These are phyloP conservation scores for Pecoramyces ruminantium DNA, from an alignment of 192 early-diverging fungal species.

Conservation along the genomic window DNA sequence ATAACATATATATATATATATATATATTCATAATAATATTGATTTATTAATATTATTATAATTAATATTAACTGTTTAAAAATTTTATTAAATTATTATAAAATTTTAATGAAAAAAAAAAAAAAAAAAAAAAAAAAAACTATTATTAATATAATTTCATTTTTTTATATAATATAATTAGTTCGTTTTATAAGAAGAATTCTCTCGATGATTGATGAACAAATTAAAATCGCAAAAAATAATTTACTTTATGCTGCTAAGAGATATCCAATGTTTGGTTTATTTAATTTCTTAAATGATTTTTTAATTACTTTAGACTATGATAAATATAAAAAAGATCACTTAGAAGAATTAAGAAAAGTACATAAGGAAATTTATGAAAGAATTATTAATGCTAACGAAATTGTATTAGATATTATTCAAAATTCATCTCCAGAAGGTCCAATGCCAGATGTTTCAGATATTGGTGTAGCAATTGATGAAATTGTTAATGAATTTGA, in stretches of 20 bases:
- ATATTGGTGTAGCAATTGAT: slow-evolving; percentile 12
- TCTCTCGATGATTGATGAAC: not conserved
- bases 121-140: too few relatives aligned
- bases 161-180: not conserved
- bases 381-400: slow-evolving; percentile 22
- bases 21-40: too few relatives aligned
- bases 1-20: not conserved
- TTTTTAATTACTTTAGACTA: not conserved
- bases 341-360: slow-evolving; percentile 3
- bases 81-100: too few relatives aligned
- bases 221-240: not conserved
- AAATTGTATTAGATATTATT: slow-evolving; percentile 47
- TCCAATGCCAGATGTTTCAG: slow-evolving; percentile 58
- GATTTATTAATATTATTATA: too few relatives aligned
- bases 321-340: slow-evolving; percentile 11
- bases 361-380: not conserved
- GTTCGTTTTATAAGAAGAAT: not conserved
- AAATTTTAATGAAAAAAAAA: too few relatives aligned
- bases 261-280: not conserved
- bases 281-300: slow-evolving; percentile 1
- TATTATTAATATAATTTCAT: too few relatives aligned
- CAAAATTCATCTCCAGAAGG: slow-evolving; percentile 77
- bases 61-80: too few relatives aligned
- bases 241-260: not conserved
- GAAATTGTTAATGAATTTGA: slow-evolving; percentile 17